These are phyloP conservation scores for Alternaria alternata DNA, from an alignment of 2,329 filamentous ascomycete species.

Conservation along the genomic window DNA sequence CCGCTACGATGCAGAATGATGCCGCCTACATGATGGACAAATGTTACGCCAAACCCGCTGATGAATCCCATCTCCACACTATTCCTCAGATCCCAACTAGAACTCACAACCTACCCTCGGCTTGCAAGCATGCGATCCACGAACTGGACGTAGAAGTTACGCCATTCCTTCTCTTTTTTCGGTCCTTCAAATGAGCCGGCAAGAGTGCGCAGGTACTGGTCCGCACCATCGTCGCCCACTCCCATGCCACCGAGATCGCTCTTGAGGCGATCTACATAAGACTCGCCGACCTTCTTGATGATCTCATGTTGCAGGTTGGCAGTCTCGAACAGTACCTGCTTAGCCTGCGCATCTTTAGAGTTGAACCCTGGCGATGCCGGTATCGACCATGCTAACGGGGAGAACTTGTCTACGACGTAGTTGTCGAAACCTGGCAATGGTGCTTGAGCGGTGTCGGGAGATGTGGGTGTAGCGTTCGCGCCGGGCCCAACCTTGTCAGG, in stretches of 20 bases:
- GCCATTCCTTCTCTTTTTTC: constrained; percentile 55
- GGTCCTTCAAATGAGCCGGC: constrained; percentile 45
- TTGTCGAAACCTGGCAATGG: constrained; percentile 85
- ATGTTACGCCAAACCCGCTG: constrained; percentile 15
- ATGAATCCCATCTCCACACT: constrained; percentile 12
- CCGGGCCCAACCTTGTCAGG: constrained; percentile 66
- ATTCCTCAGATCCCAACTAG: constrained; percentile 8
- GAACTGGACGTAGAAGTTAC: constrained; percentile 56
- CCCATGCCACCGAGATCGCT: constrained; percentile 72
- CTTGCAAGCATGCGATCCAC: constrained; percentile 45
- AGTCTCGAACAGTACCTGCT: constrained; percentile 87
- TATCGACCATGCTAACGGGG: constrained; percentile 88
- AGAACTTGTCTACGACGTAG: constrained; percentile 90
- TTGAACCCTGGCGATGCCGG: constrained; percentile 81
- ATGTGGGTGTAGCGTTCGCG: constrained; percentile 42
- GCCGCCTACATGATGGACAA: constrained; percentile 9
- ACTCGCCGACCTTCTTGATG: constrained; percentile 85
- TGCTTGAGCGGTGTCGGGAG: constrained; percentile 61
- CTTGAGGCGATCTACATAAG: constrained; percentile 76
- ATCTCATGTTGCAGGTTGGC: constrained; percentile 87
- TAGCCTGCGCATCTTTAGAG: constrained; percentile 85
- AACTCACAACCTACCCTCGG: constrained; percentile 20
- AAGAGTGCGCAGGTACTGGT: constrained; percentile 66
- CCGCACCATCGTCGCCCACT: constrained; percentile 69
- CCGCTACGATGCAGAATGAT: constrained; percentile 30